Evolutionary conservation across 2,329 filamentous ascomycete species (phyloP), one percentile per base, ranked within the genome.

Genomic region (Cladophialophora psammophila): DNA sequence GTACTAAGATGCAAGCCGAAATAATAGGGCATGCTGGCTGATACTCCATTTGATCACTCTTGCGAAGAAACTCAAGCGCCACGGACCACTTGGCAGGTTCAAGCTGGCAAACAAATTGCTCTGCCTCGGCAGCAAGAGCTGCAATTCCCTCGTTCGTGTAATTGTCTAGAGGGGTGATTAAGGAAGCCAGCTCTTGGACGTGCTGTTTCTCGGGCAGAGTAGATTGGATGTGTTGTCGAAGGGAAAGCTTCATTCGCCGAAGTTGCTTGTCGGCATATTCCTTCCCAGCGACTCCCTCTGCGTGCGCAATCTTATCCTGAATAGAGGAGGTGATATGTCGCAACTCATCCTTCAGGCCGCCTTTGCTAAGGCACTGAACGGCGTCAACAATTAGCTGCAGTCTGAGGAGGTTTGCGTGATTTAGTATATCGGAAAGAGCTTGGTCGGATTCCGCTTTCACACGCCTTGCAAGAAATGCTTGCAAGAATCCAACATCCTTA

Each of bases 161-260:
- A 15, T 2, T 52, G 8, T 20, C 55, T 8, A 40, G 4, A n/a
- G 52, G 1, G 15, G 35, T 42, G 8, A 35, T 36, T 38, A 36
- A 38, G 10, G 50, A 65, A 32, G 58, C 53, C 31, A 69, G 64
- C 53, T 54, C 32, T 34, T 65, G 50, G 52, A 66, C 45, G 18
- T 15, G 56, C 13, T 48, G 56, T 53, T 31, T 15, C 15, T 40
- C 50, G 8, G 32, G 20, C 35, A 15, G 34, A 35, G 52, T 13
- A 5, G 63, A 45, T 18, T 64, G 9, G 26, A 38, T 45, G 61
- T 42, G 66, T 38, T 56, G 18, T 54, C 59, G 54, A 35, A 60
- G 18, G 5, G 64, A 61, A 12, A 64, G 55, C 26, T 35, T 8
- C 18, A 61, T 18, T 15, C 45, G 52, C 35, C 26, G 20, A 18